Conservation (phyloP, 805 yeast genomes). For the Lipomyces oligophaga region DNA sequence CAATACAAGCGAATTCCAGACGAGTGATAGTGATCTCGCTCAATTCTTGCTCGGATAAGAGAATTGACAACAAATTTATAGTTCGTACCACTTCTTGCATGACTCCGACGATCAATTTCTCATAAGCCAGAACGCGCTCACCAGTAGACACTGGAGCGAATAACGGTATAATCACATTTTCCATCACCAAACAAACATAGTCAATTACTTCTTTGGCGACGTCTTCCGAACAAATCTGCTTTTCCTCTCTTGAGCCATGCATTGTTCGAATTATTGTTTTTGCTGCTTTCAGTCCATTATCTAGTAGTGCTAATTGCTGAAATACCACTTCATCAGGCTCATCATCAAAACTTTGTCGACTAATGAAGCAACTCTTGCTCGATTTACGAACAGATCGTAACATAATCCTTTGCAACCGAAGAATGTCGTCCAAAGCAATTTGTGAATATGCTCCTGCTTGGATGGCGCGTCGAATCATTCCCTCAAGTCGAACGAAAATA, state of each 20-base stretch:
- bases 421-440: conserved; percentile 13
- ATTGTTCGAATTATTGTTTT: conserved; percentile 17
- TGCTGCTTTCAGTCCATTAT: conserved; percentile 18
- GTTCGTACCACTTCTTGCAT: conserved; percentile 19
- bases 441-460: conserved; percentile 3
- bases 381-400: conserved; percentile 13
- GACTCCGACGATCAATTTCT: conserved; percentile 10
- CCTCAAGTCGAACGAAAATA: conserved; percentile 13
- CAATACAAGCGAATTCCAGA: conserved; percentile 51
- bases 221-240: conserved; percentile 26
- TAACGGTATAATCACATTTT: conserved; percentile 11
- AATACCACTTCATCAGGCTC: background rate
- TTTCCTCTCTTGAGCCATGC: conserved; percentile 20
- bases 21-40: conserved; percentile 56
- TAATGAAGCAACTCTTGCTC: conserved; percentile 6
- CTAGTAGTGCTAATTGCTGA: conserved; percentile 2
- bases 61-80: conserved; percentile 5
- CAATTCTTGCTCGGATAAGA: conserved; percentile 14
- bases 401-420: conserved; percentile 21
- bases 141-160: conserved; percentile 14
- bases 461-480: conserved; percentile 9
- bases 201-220: conserved; percentile 18
- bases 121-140: conserved; percentile 2
- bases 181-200: conserved; percentile 10
- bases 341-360: conserved; percentile 1